Evolutionary conservation across 192 early-diverging fungal genomes (phyloP).

Genomic region (Nowakowskiella sp.): DNA sequence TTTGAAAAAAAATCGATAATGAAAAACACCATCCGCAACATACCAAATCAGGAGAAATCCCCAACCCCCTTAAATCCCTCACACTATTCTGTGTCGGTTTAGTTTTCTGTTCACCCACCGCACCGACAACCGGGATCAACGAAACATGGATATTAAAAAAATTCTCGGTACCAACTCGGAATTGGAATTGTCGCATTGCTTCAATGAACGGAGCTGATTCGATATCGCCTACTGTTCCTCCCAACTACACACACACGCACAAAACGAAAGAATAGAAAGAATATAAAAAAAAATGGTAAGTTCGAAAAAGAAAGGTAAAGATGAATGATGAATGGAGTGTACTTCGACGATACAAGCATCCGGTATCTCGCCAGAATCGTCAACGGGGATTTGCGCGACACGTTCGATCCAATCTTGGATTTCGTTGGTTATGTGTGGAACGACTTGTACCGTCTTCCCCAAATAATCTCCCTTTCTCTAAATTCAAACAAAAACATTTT

Average conservation of each 20-base stretch:
- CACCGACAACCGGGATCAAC: constrained; percentile 90
- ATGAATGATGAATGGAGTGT: constrained; percentile 3
- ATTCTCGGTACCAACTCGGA: constrained; percentile 97
- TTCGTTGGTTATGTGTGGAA: constrained; percentile 94
- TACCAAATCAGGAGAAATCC: constrained; percentile 85
- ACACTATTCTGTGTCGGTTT: constrained; percentile 98
- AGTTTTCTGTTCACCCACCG: constrained; percentile 98
- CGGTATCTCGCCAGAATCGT: constrained; percentile 68
- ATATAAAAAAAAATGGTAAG: constrained; percentile 1
- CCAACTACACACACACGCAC: constrained; percentile 33
- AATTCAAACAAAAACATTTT: constrained; percentile 17
- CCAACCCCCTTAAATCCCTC: constrained; percentile 87
- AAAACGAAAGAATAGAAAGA: background rate
- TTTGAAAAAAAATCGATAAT: background rate
- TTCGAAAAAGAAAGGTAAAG: background rate
- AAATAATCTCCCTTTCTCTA: constrained; percentile 89
- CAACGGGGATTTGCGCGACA: constrained; percentile 82
- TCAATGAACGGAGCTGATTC: constrained; percentile 99
- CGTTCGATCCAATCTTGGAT: constrained; percentile 98
- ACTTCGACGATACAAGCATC: constrained; percentile 96
- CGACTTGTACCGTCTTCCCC: constrained; percentile 98
- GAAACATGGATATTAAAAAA: constrained; percentile 98
- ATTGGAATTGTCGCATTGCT: constrained; percentile 99
- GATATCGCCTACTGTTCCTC: constrained; percentile 98
- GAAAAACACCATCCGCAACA: constrained; percentile 10